phyloP scores from a whole-genome alignment of 202 grass and related monocot genomes.

The Carex arenaria region DNA sequence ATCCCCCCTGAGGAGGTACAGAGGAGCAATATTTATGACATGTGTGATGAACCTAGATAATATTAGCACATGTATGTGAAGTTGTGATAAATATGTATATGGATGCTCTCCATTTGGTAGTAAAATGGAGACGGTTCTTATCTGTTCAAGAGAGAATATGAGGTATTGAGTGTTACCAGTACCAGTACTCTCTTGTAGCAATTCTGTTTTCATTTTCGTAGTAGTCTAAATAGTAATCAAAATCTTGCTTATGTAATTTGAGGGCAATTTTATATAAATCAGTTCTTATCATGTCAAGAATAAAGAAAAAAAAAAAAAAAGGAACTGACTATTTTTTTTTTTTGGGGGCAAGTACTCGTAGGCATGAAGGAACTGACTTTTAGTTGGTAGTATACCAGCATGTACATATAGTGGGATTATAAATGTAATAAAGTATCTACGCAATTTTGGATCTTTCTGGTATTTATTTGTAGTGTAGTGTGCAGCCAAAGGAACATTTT shows the following conservation, averaged over 20 bases:
- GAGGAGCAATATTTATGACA: conserved; percentile 56
- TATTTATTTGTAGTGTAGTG: not conserved
- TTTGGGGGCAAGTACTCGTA: too few species aligned
- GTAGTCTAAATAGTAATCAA: not conserved
- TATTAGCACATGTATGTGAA: conserved; percentile 2
- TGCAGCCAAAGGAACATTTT: not conserved
- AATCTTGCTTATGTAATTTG: conserved; percentile 1
- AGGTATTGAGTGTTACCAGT: not conserved
- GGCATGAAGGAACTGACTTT: not conserved
- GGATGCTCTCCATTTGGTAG: not conserved
- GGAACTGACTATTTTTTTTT: too few species aligned
- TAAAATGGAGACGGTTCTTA: not conserved
- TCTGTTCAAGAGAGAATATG: not conserved
- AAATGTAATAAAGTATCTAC: conserved; percentile 14
- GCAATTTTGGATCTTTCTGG: not conserved
- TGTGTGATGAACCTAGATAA: conserved; percentile 12
- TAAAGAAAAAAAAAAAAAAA: not conserved
- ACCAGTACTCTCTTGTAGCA: not conserved
- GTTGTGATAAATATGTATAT: conserved; percentile 13
- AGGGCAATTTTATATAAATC: not conserved
- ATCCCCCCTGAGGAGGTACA: conserved; percentile 88
- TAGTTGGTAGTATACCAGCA: not conserved
- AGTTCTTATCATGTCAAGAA: not conserved
- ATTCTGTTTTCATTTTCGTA: not conserved
- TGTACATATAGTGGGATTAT: conserved; percentile 7